These are phyloP conservation scores for Rhipidocladum racemiflorum DNA, from an alignment of 176 grass and related monocot species.

Conservation along the genomic window DNA sequence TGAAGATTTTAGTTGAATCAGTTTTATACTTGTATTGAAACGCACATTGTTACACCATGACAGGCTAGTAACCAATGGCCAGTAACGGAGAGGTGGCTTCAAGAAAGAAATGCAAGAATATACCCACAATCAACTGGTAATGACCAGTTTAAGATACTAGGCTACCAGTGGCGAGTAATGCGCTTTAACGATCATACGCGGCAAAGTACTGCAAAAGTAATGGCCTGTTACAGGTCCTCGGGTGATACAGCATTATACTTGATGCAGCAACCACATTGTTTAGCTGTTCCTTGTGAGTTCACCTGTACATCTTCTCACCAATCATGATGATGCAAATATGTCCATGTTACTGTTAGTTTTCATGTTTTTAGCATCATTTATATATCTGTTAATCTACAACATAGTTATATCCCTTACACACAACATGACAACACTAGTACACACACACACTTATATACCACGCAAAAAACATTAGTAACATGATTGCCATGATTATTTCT, in stretches of 20 bases:
- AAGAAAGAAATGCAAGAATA: slow-evolving; percentile 58
- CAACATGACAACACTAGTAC: neutral
- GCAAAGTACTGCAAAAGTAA: slow-evolving; percentile 81
- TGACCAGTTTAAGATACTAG: slow-evolving; percentile 69
- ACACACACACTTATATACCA: neutral
- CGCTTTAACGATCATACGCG: slow-evolving; percentile 81
- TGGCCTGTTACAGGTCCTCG: slow-evolving; percentile 58
- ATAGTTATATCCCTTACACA: neutral
- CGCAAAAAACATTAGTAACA: slow-evolving; percentile 2
- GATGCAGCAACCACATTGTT: slow-evolving; percentile 84
- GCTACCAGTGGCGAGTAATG: slow-evolving; percentile 88
- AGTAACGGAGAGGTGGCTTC: slow-evolving; percentile 61
- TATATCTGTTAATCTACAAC: neutral
- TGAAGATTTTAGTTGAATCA: neutral
- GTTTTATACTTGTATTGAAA: neutral
- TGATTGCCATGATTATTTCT: neutral
- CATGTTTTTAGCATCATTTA: neutral
- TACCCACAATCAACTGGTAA: slow-evolving; percentile 39
- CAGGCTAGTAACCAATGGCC: slow-evolving; percentile 55
- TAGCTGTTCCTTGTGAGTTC: slow-evolving; percentile 89
- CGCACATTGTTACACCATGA: neutral
- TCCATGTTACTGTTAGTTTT: neutral
- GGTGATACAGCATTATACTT: slow-evolving; percentile 50
- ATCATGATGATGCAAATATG: neutral
- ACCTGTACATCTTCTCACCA: neutral